Evolutionary conservation across 2,329 filamentous ascomycete species (phyloP).

Genomic region (Xylariaceae sp.): DNA sequence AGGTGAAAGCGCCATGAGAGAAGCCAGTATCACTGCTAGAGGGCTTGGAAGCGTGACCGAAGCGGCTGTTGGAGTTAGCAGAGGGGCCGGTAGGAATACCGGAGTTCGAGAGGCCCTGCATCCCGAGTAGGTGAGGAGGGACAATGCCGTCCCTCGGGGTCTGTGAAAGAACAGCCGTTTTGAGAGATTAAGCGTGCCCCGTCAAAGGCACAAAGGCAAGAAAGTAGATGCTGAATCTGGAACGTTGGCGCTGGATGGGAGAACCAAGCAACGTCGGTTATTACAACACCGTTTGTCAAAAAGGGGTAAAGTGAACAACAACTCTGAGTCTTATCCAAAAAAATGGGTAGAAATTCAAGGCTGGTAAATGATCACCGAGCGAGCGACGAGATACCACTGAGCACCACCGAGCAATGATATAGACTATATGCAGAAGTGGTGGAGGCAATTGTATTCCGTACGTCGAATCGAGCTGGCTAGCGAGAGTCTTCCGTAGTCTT

Average conservation of each 20-base stretch:
- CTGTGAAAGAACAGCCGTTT: conserved; percentile 77
- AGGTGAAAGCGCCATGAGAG: conserved; percentile 86
- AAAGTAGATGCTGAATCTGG: conserved; percentile 27
- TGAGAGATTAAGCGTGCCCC: conserved; percentile 59
- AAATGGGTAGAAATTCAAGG: conserved; percentile 24
- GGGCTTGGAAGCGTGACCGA: conserved; percentile 72
- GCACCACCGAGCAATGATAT: conserved; percentile 21
- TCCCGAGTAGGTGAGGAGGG: conserved; percentile 81
- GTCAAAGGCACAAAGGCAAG: conserved; percentile 36
- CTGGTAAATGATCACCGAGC: conserved; percentile 27
- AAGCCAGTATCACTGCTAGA: conserved; percentile 82
- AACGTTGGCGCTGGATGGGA: conserved; percentile 23
- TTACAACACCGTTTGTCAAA: conserved; percentile 31
- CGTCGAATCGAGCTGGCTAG: conserved; percentile 18
- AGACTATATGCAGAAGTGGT: conserved; percentile 27
- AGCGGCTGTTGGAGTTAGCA: conserved; percentile 51
- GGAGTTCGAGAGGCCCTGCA: conserved; percentile 77
- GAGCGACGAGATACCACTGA: conserved; percentile 23
- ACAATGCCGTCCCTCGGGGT: conserved; percentile 76
- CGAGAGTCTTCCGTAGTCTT: conserved; percentile 13
- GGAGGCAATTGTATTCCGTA: conserved; percentile 14
- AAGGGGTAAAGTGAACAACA: conserved; percentile 23
- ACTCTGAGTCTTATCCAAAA: conserved; percentile 26
- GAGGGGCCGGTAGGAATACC: conserved; percentile 54
- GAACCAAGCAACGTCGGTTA: conserved; percentile 28